Percentiles rank a stretch among this genome's conserved stretches.
These are phyloP conservation scores for Cytospora leucostoma DNA, from an alignment of 2,329 filamentous ascomycete genomes.

Conservation along the genomic window DNA sequence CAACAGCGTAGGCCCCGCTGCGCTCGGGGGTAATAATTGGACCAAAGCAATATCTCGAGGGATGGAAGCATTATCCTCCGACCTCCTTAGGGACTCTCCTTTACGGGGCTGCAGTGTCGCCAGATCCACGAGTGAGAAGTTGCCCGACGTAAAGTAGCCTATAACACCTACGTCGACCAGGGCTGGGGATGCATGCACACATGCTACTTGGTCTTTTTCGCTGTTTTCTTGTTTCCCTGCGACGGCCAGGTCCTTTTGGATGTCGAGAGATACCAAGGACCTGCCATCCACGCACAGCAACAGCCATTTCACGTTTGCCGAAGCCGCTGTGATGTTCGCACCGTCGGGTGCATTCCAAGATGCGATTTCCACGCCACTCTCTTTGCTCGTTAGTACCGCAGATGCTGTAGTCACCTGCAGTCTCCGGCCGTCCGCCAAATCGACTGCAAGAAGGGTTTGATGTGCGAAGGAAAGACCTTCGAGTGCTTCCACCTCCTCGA, in stretches of 20 bases:
- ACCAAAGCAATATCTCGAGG: constrained; percentile 81
- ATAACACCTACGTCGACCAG: constrained; percentile 70
- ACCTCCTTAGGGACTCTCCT: constrained; percentile 61
- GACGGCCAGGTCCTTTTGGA: constrained; percentile 59
- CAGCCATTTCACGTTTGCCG: constrained; percentile 69
- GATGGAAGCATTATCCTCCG: constrained; percentile 71
- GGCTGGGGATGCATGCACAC: constrained; percentile 71
- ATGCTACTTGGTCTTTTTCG: constrained; percentile 77
- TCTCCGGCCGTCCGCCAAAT: constrained; percentile 62
- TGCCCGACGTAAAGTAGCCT: constrained; percentile 85
- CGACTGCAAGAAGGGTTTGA: constrained; percentile 71
- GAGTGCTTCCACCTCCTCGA: constrained; percentile 84
- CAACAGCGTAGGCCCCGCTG: constrained; percentile 72
- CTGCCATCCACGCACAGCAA: constrained; percentile 76
- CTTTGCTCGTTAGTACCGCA: constrained; percentile 63
- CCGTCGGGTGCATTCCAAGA: constrained; percentile 57
- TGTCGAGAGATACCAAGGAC: constrained; percentile 68
- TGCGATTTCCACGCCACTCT: constrained; percentile 54
- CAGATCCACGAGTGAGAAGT: constrained; percentile 73
- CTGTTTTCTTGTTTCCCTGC: constrained; percentile 62
- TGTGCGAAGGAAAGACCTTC: constrained; percentile 68
- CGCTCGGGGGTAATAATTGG: constrained; percentile 66
- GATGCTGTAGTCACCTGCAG: constrained; percentile 74
- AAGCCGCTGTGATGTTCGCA: constrained; percentile 73
- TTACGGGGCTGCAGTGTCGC: constrained; percentile 65